Evolutionary conservation across 768 basidiomycete species (phyloP).

Genomic region (Serendipita indica): DNA sequence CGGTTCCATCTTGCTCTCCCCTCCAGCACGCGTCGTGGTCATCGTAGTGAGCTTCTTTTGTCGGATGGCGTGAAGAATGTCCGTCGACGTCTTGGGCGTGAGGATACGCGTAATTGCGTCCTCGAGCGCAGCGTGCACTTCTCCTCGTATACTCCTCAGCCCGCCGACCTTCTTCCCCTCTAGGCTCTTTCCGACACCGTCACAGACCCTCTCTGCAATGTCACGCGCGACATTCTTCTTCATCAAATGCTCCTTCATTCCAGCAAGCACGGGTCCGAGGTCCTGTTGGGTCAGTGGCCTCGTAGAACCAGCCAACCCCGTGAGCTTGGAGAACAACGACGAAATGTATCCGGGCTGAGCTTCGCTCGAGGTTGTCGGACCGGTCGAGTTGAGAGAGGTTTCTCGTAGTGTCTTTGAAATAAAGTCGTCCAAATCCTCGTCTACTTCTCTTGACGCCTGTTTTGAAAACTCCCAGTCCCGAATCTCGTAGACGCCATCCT

Average conservation of each 20-base stretch:
- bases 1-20: constrained; percentile 50
- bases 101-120: constrained; percentile 82
- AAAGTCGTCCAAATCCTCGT: constrained; percentile 29
- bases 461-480: constrained; percentile 77
- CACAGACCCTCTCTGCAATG: constrained; percentile 87
- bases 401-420: constrained; percentile 43
- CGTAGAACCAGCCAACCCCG: constrained; percentile 35
- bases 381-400: constrained; percentile 24
- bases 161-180: constrained; percentile 85
- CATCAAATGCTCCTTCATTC: constrained; percentile 97
- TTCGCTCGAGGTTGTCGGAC: constrained; percentile 13
- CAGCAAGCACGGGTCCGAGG: constrained; percentile 72
- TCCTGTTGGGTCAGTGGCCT: constrained; percentile 73
- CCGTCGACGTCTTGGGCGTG: constrained; percentile 95
- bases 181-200: constrained; percentile 79
- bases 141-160: constrained; percentile 74
- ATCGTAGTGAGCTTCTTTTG: constrained; percentile 60
- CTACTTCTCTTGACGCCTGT: constrained; percentile 40
- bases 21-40: constrained; percentile 41
- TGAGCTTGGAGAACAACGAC: constrained; percentile 69
- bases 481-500: constrained; percentile 55
- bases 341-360: constrained; percentile 40
- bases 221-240: constrained; percentile 96
- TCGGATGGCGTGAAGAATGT: constrained; percentile 82
- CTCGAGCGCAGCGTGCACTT: constrained; percentile 71